Percentiles rank a stretch among this genome's conserved stretches.
phyloP scores from a whole-genome alignment of 2,329 filamentous ascomycete genomes.

The Botrytis hyacinthi region DNA sequence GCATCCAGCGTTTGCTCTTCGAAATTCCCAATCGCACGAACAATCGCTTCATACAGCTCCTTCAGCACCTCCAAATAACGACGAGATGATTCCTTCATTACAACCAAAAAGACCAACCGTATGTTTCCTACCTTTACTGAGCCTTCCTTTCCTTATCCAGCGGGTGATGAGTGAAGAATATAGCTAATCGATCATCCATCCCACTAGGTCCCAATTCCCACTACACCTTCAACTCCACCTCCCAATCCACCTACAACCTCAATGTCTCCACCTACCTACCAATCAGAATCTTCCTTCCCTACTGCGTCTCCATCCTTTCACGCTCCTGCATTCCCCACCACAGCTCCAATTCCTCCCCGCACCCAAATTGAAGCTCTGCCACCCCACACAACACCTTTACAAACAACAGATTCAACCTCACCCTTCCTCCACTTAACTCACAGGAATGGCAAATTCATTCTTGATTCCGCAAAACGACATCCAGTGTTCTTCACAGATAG shows the following conservation, averaged over 20 bases:
- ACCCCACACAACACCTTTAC: conserved; percentile 30
- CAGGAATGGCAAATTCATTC: conserved; percentile 20
- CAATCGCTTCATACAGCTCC: neutral
- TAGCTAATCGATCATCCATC: neutral
- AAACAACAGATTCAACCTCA: conserved; percentile 17
- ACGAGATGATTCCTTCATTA: conserved; percentile 7
- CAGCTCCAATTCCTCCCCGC: conserved; percentile 29
- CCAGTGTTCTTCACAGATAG: conserved; percentile 74
- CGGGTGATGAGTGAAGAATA: neutral
- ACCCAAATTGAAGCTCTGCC: conserved; percentile 52
- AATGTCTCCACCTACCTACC: conserved; percentile 8
- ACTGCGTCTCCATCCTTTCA: neutral
- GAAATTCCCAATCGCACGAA: neutral
- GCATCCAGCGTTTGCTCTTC: conserved; percentile 21
- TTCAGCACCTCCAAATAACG: too few species aligned
- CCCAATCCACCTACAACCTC: neutral
- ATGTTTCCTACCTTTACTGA: neutral
- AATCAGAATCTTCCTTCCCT: conserved; percentile 2
- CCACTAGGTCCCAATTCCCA: conserved; percentile 2
- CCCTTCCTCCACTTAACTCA: conserved; percentile 26
- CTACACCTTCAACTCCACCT: conserved; percentile 12
- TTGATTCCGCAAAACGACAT: conserved; percentile 59
- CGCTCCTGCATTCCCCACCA: neutral
- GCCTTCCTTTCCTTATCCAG: neutral
- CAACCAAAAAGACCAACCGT: conserved; percentile 29